phyloP scores from a whole-genome alignment of 768 basidiomycete genomes.

The Russula sp. region DNA sequence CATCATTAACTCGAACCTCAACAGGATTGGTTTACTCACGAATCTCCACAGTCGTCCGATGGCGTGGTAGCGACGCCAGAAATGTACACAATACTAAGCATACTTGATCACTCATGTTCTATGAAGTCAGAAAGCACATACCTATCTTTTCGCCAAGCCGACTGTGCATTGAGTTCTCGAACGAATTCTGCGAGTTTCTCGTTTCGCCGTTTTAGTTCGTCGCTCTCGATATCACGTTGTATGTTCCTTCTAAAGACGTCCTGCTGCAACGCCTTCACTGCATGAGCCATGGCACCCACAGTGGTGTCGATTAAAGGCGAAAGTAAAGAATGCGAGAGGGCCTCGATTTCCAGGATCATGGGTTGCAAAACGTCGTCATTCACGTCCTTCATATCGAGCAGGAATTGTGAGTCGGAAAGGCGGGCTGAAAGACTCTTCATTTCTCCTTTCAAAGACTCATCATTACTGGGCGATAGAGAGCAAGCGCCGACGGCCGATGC shows the following conservation, averaged over 20 bases:
- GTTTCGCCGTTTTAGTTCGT: not conserved
- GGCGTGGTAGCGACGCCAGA: not conserved
- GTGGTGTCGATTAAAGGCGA: conserved; percentile 8
- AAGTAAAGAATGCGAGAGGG: conserved; percentile 5
- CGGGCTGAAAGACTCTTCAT: conserved; percentile 2
- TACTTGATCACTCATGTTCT: not conserved
- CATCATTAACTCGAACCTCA: not conserved
- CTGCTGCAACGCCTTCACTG: conserved; percentile 18
- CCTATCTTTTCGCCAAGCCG: conserved; percentile 4
- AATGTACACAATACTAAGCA: conserved; percentile 1
- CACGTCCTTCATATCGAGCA: conserved; percentile 8
- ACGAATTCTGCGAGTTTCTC: conserved; percentile 12
- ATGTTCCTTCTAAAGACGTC: conserved; percentile 8
- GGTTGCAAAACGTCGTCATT: conserved; percentile 9
- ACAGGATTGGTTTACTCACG: not conserved
- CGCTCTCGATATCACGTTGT: conserved; percentile 1
- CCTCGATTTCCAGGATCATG: not conserved
- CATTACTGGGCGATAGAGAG: not conserved
- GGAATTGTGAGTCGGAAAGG: conserved; percentile 18
- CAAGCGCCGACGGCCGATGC: not conserved
- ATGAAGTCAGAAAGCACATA: not conserved
- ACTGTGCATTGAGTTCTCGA: conserved; percentile 8
- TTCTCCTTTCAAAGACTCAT: not conserved
- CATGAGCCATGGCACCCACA: conserved; percentile 1
- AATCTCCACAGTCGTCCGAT: not conserved